Percentiles rank a stretch among this genome's conserved stretches.
These are phyloP conservation scores for Umbilicus rupestris DNA, from an alignment of 164 flowering plant genomes.

Conservation along the genomic window DNA sequence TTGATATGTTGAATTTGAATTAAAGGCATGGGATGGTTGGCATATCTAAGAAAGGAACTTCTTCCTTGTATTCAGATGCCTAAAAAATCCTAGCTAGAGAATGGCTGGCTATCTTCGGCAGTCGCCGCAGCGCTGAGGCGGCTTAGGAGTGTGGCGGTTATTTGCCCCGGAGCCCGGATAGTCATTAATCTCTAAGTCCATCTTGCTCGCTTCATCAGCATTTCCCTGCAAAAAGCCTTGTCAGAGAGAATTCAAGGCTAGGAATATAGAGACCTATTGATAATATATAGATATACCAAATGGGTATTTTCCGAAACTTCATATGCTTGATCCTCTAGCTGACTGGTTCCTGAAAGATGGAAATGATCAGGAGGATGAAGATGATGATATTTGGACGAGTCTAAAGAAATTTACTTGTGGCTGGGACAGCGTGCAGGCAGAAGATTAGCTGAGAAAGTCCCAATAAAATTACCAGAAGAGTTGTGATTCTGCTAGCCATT, in stretches of 20 bases:
- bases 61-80: too few species aligned
- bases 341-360: not conserved
- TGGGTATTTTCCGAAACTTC: too few species aligned
- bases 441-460: constrained; percentile 21
- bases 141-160: constrained; percentile 45
- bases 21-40: too few species aligned
- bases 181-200: constrained; percentile 40
- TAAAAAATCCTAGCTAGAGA: too few species aligned
- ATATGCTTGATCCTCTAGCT: too few species aligned
- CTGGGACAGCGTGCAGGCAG: constrained; percentile 29
- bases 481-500: constrained; percentile 21
- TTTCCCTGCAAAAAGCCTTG: too few species aligned
- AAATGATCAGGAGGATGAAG: not conserved
- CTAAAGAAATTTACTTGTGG: constrained; percentile 25
- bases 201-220: constrained; percentile 26
- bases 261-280: too few species aligned
- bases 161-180: constrained; percentile 68
- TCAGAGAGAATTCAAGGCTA: too few species aligned
- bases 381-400: not conserved
- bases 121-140: constrained; percentile 23
- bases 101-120: constrained; percentile 11
- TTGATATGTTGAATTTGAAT: too few species aligned
- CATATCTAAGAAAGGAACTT: too few species aligned
- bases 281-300: too few species aligned
- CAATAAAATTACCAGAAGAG: constrained; percentile 22